A percentile compares a stretch with the other conserved stretches of the same genome.
Conservation (phyloP, 2,329 filamentous ascomycete species). For the Arthrobotrys conoides region DNA sequence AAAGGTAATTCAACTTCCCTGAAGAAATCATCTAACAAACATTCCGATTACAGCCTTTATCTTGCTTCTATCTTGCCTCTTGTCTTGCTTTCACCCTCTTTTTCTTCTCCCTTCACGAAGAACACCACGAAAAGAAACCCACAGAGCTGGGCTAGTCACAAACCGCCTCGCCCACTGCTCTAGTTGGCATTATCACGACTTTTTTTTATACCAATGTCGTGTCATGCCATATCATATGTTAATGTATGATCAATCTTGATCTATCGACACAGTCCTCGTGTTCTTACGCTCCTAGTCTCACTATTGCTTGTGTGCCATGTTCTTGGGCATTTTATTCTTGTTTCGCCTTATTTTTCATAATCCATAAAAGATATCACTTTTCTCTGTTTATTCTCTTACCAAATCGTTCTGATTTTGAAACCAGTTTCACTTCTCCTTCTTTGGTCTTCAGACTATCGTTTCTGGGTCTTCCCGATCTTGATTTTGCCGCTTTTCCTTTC, state of each 20-base stretch:
- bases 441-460: conserved; percentile 24
- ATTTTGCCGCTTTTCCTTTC: conserved; percentile 52
- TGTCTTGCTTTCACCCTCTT: not conserved
- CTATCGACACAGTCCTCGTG: not conserved
- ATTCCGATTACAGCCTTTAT: not conserved
- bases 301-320: not conserved
- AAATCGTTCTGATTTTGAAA: conserved; percentile 1
- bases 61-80: not conserved
- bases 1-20: not conserved
- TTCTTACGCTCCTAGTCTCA: not conserved
- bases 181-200: conserved; percentile 4
- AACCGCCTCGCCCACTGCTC: not conserved
- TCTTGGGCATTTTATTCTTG: not conserved
- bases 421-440: not conserved
- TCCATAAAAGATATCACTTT: conserved; percentile 26
- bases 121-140: conserved; percentile 22
- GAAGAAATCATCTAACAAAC: conserved; percentile 14
- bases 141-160: not conserved
- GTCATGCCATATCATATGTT: conserved; percentile 17
- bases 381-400: not conserved
- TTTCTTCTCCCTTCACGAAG: conserved; percentile 1
- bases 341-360: conserved; percentile 1
- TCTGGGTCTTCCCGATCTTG: conserved; percentile 41
- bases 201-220: conserved; percentile 26
- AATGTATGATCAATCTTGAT: conserved; percentile 8